Percentiles rank a stretch among this genome's conserved stretches.
Conservation (phyloP, 176 grass and related monocot species). For the Musa acuminata region DNA sequence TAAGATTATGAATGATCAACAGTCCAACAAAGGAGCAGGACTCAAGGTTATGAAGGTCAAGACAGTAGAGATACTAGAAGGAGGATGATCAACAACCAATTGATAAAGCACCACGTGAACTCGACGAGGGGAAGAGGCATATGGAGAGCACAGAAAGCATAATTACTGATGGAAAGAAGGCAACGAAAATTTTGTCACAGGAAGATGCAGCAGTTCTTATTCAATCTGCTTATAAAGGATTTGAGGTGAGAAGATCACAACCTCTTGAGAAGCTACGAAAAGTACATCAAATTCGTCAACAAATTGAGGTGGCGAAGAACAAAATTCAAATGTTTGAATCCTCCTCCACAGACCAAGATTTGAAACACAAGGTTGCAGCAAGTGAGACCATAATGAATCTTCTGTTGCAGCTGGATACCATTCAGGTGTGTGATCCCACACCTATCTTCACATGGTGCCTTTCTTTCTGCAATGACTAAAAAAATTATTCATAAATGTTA, state of each 20-base stretch:
- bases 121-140: background rate
- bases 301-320: slow-evolving; percentile 32
- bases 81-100: slow-evolving; percentile 15
- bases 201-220: slow-evolving; percentile 44
- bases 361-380: slow-evolving; percentile 36
- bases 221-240: slow-evolving; percentile 62
- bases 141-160: slow-evolving; percentile 1
- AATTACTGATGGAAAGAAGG: background rate
- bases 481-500: no score
- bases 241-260: slow-evolving; percentile 53
- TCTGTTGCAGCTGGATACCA: slow-evolving; percentile 73
- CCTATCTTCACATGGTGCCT: background rate
- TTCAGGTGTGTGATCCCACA: slow-evolving; percentile 49
- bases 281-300: slow-evolving; percentile 35
- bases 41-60: slow-evolving; percentile 12
- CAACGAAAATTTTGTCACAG: slow-evolving; percentile 24
- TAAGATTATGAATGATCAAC: slow-evolving; percentile 6
- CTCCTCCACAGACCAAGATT: slow-evolving; percentile 19
- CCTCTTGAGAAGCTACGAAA: slow-evolving; percentile 64
- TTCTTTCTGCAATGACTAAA: background rate
- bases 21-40: background rate
- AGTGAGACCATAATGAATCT: slow-evolving; percentile 78
- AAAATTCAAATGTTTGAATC: slow-evolving; percentile 45
- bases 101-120: background rate
- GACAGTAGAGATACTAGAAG: background rate